Percentiles rank a stretch among this genome's conserved stretches.
These are phyloP conservation scores for Alternaria sp. DNA, from an alignment of 2,329 filamentous ascomycete genomes.

Conservation along the genomic window DNA sequence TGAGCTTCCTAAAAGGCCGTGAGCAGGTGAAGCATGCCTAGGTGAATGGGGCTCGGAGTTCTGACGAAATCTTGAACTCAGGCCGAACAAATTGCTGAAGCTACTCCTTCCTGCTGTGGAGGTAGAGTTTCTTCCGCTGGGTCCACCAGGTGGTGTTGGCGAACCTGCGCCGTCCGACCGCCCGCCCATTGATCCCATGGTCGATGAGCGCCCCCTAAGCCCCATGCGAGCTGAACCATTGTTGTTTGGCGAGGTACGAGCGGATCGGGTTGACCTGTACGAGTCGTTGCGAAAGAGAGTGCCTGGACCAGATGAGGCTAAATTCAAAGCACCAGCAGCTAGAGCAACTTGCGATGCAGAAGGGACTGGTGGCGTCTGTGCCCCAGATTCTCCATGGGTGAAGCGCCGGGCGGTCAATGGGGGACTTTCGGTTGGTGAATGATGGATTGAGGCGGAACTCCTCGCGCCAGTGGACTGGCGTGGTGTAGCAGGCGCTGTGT, in stretches of 20 bases:
- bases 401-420: conserved; percentile 48
- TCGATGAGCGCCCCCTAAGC: conserved; percentile 83
- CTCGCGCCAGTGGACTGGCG: conserved; percentile 54
- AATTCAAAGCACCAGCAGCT: conserved; percentile 57
- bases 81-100: conserved; percentile 85
- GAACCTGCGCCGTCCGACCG: conserved; percentile 76
- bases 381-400: conserved; percentile 39
- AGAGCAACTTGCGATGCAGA: conserved; percentile 64
- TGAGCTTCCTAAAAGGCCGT: conserved; percentile 72
- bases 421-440: conserved; percentile 49
- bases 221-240: conserved; percentile 68
- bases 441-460: conserved; percentile 45
- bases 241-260: conserved; percentile 58
- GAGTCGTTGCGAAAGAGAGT: conserved; percentile 69
- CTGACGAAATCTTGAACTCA: conserved; percentile 79
- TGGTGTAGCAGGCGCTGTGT: conserved; percentile 56
- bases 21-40: conserved; percentile 66
- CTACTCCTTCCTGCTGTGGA: conserved; percentile 89
- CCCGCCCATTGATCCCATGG: conserved; percentile 82
- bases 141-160: conserved; percentile 58
- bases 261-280: conserved; percentile 72
- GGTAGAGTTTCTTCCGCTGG: conserved; percentile 74
- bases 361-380: conserved; percentile 51
- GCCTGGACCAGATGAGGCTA: conserved; percentile 55
- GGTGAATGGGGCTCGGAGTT: conserved; percentile 75